phyloP scores from a whole-genome alignment of 345 rosid species.

The Heritiera fomes region DNA sequence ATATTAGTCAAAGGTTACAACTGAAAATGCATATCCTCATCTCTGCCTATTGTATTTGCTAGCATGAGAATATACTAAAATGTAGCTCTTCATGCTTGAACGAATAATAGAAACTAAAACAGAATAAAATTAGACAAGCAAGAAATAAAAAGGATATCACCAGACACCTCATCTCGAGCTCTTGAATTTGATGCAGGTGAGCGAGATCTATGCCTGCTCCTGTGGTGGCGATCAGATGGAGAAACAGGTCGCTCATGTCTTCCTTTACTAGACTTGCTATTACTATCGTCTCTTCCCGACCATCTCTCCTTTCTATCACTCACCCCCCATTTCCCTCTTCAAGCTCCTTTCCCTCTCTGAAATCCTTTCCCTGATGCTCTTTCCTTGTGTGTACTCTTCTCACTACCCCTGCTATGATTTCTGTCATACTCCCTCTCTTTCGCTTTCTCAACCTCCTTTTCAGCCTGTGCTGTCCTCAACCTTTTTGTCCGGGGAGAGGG shows the following conservation, averaged over 20 bases:
- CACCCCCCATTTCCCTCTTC: conserved; percentile 42
- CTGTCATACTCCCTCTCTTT: conserved; percentile 51
- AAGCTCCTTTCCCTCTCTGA: conserved; percentile 37
- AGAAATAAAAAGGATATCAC: conserved; percentile 37
- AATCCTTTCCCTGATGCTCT: conserved; percentile 29
- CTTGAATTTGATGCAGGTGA: conserved; percentile 54
- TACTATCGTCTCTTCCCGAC: conserved; percentile 57
- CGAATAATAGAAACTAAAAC: conserved; percentile 13
- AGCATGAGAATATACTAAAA: background rate
- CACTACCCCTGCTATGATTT: conserved; percentile 43
- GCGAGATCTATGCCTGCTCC: conserved; percentile 57
- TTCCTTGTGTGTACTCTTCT: conserved; percentile 39
- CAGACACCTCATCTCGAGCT: conserved; percentile 67
- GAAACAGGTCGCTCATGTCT: conserved; percentile 52
- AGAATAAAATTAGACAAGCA: conserved; percentile 4
- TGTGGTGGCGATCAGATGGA: conserved; percentile 50
- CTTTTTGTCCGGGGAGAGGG: conserved; percentile 75
- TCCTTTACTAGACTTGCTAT: conserved; percentile 47
- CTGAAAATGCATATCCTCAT: background rate
- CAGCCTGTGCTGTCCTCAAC: conserved; percentile 55
- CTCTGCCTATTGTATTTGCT: background rate
- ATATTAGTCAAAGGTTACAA: background rate
- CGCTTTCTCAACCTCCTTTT: conserved; percentile 47
- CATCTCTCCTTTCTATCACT: conserved; percentile 54
- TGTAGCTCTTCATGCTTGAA: background rate